phyloP scores from a whole-genome alignment of 208 protist genomes.

The Leptomonas seymouri region DNA sequence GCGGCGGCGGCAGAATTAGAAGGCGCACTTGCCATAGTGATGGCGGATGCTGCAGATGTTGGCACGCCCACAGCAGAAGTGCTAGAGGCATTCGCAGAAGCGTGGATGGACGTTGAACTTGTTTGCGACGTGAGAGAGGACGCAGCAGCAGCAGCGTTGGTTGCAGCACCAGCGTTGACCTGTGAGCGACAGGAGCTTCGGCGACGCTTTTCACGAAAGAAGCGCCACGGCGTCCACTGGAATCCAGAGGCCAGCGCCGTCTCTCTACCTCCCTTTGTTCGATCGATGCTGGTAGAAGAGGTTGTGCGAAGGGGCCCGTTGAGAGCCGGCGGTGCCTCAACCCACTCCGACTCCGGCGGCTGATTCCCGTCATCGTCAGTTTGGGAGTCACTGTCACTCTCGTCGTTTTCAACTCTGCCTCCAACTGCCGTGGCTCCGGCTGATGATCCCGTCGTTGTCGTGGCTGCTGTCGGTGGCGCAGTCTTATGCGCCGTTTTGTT shows the following conservation, averaged over 20 bases:
- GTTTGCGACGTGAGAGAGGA: too few relatives aligned
- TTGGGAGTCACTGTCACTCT: constrained; percentile 5
- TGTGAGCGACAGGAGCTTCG: constrained; percentile 1
- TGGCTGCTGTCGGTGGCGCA: not conserved
- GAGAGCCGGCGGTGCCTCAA: constrained; percentile 26
- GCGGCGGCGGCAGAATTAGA: not conserved
- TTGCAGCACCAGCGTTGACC: not conserved
- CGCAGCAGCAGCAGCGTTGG: not conserved
- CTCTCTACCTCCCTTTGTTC: not conserved
- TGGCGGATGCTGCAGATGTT: too few relatives aligned
- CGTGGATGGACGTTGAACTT: too few relatives aligned
- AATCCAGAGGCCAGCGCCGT: constrained; percentile 9
- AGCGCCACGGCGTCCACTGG: constrained; percentile 36
- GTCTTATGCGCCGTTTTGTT: constrained; percentile 9
- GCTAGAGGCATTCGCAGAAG: too few relatives aligned
- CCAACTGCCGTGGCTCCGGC: not conserved
- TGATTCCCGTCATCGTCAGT: constrained; percentile 11
- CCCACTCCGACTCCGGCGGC: constrained; percentile 29
- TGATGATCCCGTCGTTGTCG: not conserved
- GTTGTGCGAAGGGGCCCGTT: not conserved
- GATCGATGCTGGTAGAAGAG: not conserved
- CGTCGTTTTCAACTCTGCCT: not conserved
- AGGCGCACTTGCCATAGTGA: too few relatives aligned
- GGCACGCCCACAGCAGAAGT: too few relatives aligned
- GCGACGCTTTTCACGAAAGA: constrained; percentile 30